Base-by-base conservation (phyloP, 2,329 filamentous ascomycete genomes). In the Daldinia eschscholtzii region DNA sequence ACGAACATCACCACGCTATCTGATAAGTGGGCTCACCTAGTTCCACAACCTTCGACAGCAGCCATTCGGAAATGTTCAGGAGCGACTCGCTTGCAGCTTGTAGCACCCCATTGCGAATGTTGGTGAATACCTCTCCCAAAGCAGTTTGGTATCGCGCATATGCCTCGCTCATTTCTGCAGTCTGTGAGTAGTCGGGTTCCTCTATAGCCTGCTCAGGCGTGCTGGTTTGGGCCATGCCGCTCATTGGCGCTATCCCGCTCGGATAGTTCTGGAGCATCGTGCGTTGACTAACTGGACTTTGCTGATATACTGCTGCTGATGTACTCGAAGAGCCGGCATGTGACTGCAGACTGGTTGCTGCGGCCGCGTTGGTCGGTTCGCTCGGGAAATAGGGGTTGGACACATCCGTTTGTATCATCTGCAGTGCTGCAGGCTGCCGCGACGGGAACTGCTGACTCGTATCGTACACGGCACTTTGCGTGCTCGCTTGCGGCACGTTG, bases 401-500 rank as follows among this genome's bases (percentile, higher is more conserved):
- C 80, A 93, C 89, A 78, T 84, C 83, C 67, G 82, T 75, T 44
- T 89, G 83, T 80, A 94, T 86, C 82, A 93, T 92, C 79, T 93
- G 92, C 82, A 96, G 88, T 68, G 87, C 88, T 85, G 91, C 89
- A 82, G 91, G 88, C 78, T 93, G 92, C 83, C 92, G 90, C 74
- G 89, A 84, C 77, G 90, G 87, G 83, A 93, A 97, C 78, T 91
- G 91, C 82, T 90, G 87, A 79, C 90, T 88, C 77, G 89, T 83
- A 80, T 95, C 92, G 83, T 97, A 97, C 81, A 91, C 85, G 83
- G 88, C 80, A 82, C 83, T 84, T 81, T 88, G 87, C 71, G 85
- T 82, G 69, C 83, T 84, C 76, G 89, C 83, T 78, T 90, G 89
- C 77, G 86, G 84, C 76, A 94, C 91, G 82, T 90, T 91, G 84